Evolutionary conservation across 2,329 filamentous ascomycete genomes (phyloP).

Genomic region (Fusarium sp.): DNA sequence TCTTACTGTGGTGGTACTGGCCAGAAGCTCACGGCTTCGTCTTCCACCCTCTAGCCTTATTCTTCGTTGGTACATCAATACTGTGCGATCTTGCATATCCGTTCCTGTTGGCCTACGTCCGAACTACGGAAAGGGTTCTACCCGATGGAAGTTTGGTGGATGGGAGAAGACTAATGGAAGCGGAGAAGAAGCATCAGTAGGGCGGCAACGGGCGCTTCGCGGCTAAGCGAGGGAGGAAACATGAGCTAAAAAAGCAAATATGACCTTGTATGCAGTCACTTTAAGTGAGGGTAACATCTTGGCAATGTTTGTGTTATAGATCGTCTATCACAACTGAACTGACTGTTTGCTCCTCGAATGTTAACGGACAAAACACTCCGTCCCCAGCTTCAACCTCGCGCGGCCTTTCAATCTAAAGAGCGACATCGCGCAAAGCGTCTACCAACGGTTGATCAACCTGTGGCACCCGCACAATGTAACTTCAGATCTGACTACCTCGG

Average conservation of each 20-base stretch:
- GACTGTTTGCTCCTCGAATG: neutral
- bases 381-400: neutral
- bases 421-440: neutral
- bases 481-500: slow-evolving; percentile 20
- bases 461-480: slow-evolving; percentile 19
- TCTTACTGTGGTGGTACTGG: slow-evolving; percentile 62
- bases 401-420: neutral
- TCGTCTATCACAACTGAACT: neutral
- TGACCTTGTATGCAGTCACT: neutral
- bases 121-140: slow-evolving; percentile 52
- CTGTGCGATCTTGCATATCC: slow-evolving; percentile 59
- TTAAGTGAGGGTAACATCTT: neutral
- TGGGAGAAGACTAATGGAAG: slow-evolving; percentile 18
- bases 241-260: slow-evolving; percentile 9
- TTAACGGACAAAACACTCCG: neutral
- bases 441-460: slow-evolving; percentile 6
- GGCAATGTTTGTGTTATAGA: neutral
- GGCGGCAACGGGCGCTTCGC: neutral
- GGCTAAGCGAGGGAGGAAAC: neutral
- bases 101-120: slow-evolving; percentile 55
- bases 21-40: slow-evolving; percentile 62
- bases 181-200: slow-evolving; percentile 40
- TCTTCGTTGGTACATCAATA: slow-evolving; percentile 55
- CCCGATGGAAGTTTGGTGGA: slow-evolving; percentile 53
- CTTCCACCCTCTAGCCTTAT: slow-evolving; percentile 55